Percentiles rank a stretch among this genome's conserved stretches.
phyloP scores from a whole-genome alignment of 805 yeast species.

The Yarrowia deformans region DNA sequence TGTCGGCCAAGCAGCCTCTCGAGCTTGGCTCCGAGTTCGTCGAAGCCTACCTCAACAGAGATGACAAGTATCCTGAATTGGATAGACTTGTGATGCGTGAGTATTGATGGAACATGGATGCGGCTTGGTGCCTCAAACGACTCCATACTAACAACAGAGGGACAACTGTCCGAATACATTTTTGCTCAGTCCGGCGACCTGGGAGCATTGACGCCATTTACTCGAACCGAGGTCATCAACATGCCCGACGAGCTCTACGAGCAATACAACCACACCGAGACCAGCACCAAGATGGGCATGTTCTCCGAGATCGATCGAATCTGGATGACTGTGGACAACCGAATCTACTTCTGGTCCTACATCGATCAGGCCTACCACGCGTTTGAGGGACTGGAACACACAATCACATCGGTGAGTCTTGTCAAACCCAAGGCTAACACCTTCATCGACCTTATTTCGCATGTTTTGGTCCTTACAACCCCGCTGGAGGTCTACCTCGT shows the following conservation, averaged over 20 bases:
- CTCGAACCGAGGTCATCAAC: constrained; percentile 67
- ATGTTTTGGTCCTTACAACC: constrained; percentile 79
- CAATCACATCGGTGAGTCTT: constrained; percentile 75
- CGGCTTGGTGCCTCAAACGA: background rate
- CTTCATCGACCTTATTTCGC: constrained; percentile 77
- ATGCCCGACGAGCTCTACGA: constrained; percentile 84
- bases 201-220: constrained; percentile 65
- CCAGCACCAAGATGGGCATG: constrained; percentile 78
- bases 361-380: constrained; percentile 71
- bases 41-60: constrained; percentile 47
- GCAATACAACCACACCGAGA: constrained; percentile 69
- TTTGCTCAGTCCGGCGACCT: constrained; percentile 43
- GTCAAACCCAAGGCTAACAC: constrained; percentile 84
- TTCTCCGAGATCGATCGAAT: constrained; percentile 80
- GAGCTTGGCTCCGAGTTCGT: constrained; percentile 47
- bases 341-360: constrained; percentile 85
- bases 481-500: constrained; percentile 77
- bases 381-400: constrained; percentile 80
- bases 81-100: constrained; percentile 48
- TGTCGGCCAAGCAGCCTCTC: constrained; percentile 42
- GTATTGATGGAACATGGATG: background rate
- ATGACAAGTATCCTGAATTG: constrained; percentile 50
- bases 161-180: constrained; percentile 46
- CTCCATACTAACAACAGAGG: constrained; percentile 41
- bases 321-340: constrained; percentile 86